Conservation (phyloP, 441 rosid genomes). For the Populus hybrid region DNA sequence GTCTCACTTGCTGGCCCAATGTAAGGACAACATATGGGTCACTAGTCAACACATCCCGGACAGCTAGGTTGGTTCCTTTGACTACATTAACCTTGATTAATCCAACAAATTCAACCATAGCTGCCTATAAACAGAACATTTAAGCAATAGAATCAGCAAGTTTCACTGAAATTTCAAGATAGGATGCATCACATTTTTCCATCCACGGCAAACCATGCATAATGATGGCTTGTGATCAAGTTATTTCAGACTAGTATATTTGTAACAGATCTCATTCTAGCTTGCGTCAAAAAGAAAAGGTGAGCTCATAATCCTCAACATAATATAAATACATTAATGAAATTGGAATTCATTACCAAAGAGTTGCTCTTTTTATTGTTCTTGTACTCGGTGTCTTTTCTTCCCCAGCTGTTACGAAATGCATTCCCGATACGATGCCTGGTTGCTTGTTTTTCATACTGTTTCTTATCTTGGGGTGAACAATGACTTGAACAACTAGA, state of each 20-base stretch:
- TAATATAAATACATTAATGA: constrained; percentile 15
- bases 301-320: neutral
- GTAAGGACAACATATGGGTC: constrained; percentile 91
- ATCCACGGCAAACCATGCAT: neutral
- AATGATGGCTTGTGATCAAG: neutral
- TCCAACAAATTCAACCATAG: constrained; percentile 97
- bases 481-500: constrained; percentile 30
- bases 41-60: constrained; percentile 84
- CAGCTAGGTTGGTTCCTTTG: constrained; percentile 87
- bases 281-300: neutral
- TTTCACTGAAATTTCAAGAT: neutral
- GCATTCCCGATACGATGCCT: constrained; percentile 69
- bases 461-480: constrained; percentile 43
- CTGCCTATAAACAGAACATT: constrained; percentile 61
- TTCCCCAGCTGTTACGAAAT: constrained; percentile 87
- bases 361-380: constrained; percentile 60
- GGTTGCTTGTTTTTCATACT: constrained; percentile 48
- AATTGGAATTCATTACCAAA: constrained; percentile 44
- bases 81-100: constrained; percentile 92
- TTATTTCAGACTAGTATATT: neutral
- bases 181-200: neutral
- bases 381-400: constrained; percentile 67
- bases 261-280: neutral
- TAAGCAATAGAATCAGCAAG: constrained; percentile 18
- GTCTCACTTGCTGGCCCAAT: constrained; percentile 84